Conservation (phyloP, 1,139 yeast species). For the Lodderomyces elongisporus region DNA sequence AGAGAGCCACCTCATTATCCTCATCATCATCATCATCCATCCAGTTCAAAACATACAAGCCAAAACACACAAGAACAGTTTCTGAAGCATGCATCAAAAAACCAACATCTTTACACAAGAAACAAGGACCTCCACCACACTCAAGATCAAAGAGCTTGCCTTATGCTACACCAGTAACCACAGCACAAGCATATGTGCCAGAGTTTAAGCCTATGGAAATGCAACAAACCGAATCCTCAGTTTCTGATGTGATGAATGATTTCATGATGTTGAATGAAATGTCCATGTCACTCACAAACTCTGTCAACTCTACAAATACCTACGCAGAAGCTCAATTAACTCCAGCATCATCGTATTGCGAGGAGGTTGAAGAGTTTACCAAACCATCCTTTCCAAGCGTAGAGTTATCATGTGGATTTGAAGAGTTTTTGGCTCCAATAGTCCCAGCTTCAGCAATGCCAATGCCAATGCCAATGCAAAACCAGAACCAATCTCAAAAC, state of each 20-base stretch:
- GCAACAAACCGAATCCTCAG: conserved; percentile 3
- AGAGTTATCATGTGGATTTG: conserved; percentile 1
- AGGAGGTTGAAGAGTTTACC: too few relatives aligned
- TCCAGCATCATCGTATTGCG: conserved; percentile 23
- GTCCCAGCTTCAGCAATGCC: too few relatives aligned
- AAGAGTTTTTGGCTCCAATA: conserved; percentile 1
- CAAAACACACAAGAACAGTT: conserved; percentile 8
- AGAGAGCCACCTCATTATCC: conserved; percentile 21
- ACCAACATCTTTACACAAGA: conserved; percentile 12
- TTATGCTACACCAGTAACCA: conserved; percentile 2
- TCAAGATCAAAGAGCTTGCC: conserved; percentile 1
- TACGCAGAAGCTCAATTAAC: too few relatives aligned
- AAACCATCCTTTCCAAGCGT: too few relatives aligned
- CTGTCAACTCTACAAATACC: too few relatives aligned
- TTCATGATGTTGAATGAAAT: conserved; percentile 29
- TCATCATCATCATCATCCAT: too few relatives aligned
- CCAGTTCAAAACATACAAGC: conserved; percentile 35
- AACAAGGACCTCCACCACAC: conserved; percentile 1
- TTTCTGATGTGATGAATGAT: conserved; percentile 22
- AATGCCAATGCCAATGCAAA: conserved; percentile 13
- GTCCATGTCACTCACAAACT: too few relatives aligned
- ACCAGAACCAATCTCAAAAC: too few relatives aligned
- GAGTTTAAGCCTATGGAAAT: too few relatives aligned
- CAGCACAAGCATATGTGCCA: conserved; percentile 13
- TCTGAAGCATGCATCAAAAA: conserved; percentile 18